Conservation (phyloP, 768 basidiomycete genomes). For the Candolleomyces aberdarensis region DNA sequence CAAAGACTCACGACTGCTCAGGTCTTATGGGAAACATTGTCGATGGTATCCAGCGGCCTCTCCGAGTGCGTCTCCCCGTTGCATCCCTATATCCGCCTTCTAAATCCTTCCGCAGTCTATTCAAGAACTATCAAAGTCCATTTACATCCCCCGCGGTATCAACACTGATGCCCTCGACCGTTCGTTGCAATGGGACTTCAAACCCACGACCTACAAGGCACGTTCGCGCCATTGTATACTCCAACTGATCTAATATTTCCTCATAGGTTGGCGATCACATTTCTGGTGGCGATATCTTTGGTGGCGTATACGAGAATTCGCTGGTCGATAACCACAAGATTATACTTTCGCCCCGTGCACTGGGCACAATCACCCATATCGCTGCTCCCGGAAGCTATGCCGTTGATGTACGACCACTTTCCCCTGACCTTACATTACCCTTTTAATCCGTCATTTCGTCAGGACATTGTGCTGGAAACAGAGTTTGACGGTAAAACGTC, state of each 20-base stretch:
- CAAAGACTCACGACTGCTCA: constrained; percentile 23
- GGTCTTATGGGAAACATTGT: constrained; percentile 99
- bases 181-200: constrained; percentile 91
- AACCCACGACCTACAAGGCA: constrained; percentile 76
- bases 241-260: neutral
- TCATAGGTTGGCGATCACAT: constrained; percentile 91
- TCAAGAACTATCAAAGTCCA: constrained; percentile 96
- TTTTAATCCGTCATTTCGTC: neutral
- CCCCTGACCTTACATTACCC: neutral
- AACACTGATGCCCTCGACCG: constrained; percentile 95
- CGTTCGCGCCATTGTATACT: constrained; percentile 5
- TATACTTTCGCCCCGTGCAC: constrained; percentile 90
- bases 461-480: constrained; percentile 96
- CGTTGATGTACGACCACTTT: constrained; percentile 63
- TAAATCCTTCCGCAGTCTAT: constrained; percentile 55
- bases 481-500: constrained; percentile 96
- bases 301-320: constrained; percentile 95
- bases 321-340: constrained; percentile 96
- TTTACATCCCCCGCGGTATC: constrained; percentile 98
- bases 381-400: constrained; percentile 93
- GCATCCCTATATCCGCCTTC: neutral
- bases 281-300: constrained; percentile 95
- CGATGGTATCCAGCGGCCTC: constrained; percentile 93
- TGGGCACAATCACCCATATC: constrained; percentile 92
- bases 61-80: constrained; percentile 55